Evolutionary conservation across 306 rosid species (phyloP).

Genomic region (Spatholobus suberectus): DNA sequence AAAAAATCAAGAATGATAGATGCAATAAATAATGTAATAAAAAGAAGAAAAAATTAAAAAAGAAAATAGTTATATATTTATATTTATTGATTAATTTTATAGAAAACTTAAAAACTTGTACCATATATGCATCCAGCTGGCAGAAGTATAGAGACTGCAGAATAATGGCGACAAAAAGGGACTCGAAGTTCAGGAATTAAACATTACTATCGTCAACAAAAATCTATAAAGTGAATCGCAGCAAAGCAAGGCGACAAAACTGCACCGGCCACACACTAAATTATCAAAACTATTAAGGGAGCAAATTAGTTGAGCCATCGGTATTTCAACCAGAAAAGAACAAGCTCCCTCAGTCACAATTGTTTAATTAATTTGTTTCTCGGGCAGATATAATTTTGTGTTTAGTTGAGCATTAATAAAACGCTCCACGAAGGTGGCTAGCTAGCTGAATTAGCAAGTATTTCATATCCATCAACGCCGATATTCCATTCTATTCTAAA

Average conservation of each 20-base stretch:
- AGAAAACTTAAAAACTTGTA: slow-evolving; percentile 37
- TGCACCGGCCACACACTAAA: slow-evolving; percentile 6
- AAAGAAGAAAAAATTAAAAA: too few species aligned
- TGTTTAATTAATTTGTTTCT: not conserved
- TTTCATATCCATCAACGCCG: not conserved
- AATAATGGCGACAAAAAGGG: slow-evolving; percentile 41
- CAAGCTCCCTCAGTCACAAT: not conserved
- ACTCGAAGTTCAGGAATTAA: slow-evolving; percentile 43
- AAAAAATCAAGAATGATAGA: too few species aligned
- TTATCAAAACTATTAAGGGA: not conserved
- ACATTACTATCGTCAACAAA: slow-evolving; percentile 5
- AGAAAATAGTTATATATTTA: too few species aligned
- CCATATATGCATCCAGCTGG: slow-evolving; percentile 34
- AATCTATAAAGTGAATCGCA: slow-evolving; percentile 28
- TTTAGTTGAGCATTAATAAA: not conserved
- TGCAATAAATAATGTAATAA: too few species aligned
- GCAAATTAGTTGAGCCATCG: not conserved
- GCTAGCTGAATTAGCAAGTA: not conserved
- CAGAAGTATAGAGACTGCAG: slow-evolving; percentile 30
- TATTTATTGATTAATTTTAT: not conserved
- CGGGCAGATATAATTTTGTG: not conserved
- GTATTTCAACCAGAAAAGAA: slow-evolving; percentile 13
- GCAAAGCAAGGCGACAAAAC: slow-evolving; percentile 41
- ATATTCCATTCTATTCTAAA: not conserved
- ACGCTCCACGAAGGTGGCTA: not conserved